These are phyloP conservation scores for Pseudogymnoascus sp. DNA, from an alignment of 2,329 filamentous ascomycete species.

Conservation along the genomic window DNA sequence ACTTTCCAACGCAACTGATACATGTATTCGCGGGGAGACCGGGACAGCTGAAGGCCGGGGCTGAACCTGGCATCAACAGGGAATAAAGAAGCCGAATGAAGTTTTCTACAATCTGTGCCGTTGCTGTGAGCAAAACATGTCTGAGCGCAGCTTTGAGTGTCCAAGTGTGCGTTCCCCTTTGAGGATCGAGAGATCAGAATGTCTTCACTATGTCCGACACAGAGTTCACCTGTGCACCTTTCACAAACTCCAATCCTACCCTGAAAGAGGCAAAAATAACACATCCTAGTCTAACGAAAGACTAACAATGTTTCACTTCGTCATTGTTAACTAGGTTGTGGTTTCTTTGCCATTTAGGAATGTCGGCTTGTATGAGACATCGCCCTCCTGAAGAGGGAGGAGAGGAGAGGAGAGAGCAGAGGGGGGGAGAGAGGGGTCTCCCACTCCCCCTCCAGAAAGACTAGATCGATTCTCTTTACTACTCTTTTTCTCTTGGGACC, in stretches of 20 bases:
- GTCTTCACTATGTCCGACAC: not conserved
- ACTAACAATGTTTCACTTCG: not conserved
- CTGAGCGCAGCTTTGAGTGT: not conserved
- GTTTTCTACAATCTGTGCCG: not conserved
- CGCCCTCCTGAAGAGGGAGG: not conserved
- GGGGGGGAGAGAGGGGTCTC: too few relatives aligned
- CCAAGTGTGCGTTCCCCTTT: not conserved
- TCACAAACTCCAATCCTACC: not conserved
- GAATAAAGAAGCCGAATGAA: not conserved
- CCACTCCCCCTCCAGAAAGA: not conserved
- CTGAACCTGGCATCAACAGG: not conserved
- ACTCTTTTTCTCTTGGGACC: too few relatives aligned
- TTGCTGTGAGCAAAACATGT: not conserved
- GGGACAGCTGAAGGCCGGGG: not conserved
- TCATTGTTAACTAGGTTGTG: not conserved
- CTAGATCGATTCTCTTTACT: not conserved
- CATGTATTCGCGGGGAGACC: not conserved
- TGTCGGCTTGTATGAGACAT: not conserved
- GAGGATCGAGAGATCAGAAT: not conserved
- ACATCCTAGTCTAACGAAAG: not conserved
- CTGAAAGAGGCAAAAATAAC: not conserved
- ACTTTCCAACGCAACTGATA: not conserved
- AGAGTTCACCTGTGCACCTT: not conserved
- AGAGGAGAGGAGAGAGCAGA: not conserved
- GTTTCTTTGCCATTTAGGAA: not conserved